A percentile compares a stretch with the other conserved stretches of the same genome.
Evolutionary conservation across 257 asterid genomes (phyloP).

Genomic region (Nicotiana knightiana): DNA sequence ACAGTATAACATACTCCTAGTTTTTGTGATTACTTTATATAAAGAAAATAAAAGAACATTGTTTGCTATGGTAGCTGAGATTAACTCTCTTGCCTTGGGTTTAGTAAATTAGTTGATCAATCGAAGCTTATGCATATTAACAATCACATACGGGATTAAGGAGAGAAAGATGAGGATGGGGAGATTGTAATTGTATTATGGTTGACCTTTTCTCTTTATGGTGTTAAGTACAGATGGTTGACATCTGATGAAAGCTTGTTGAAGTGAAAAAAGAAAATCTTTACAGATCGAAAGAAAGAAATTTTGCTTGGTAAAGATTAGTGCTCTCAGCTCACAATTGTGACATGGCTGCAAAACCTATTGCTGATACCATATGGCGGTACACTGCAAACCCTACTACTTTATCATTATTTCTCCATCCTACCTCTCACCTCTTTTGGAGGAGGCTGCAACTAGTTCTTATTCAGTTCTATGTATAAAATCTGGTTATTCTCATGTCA

Average conservation of each 20-base stretch:
- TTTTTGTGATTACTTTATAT: not conserved
- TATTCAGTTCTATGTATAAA: not conserved
- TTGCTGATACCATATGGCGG: constrained; percentile 18
- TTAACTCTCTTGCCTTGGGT: not conserved
- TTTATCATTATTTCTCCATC: not conserved
- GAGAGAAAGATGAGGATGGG: not conserved
- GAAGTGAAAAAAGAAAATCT: not conserved
- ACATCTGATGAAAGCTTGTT: not conserved
- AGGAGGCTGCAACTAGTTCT: not conserved
- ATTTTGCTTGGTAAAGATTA: not conserved
- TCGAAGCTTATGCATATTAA: not conserved
- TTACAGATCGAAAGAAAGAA: not conserved
- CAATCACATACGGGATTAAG: not conserved
- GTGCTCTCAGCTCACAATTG: not conserved
- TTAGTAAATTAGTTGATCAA: constrained; percentile 1
- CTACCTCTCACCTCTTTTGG: not conserved
- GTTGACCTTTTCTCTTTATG: not conserved
- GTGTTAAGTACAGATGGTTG: not conserved
- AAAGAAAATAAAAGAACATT: not conserved
- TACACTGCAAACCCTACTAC: not conserved
- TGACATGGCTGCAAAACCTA: constrained; percentile 15
- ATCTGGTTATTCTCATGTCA: not conserved
- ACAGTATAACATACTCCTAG: not conserved
- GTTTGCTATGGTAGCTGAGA: not conserved
- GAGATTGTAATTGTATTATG: not conserved